A percentile compares a stretch with the other conserved stretches of the same genome.
Conservation (phyloP, 306 rosid genomes). For the Glycine latifolia region DNA sequence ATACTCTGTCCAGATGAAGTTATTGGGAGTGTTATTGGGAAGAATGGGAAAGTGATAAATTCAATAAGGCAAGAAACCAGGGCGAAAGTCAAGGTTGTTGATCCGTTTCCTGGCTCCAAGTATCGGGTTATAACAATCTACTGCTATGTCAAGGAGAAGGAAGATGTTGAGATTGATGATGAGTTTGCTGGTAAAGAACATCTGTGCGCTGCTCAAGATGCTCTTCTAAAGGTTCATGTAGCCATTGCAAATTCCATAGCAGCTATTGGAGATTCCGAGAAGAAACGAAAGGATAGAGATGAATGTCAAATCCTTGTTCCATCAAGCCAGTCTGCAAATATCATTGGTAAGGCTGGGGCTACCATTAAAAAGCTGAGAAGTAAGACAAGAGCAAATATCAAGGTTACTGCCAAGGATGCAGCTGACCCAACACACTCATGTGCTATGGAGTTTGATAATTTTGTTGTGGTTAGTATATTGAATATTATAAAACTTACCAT, state of each 20-base stretch:
- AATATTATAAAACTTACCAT: conserved; percentile 2
- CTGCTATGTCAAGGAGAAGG: conserved; percentile 81
- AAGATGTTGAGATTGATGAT: conserved; percentile 78
- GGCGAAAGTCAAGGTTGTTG: conserved; percentile 93
- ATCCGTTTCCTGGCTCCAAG: conserved; percentile 92
- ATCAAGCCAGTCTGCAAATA: conserved; percentile 92
- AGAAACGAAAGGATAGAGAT: conserved; percentile 68
- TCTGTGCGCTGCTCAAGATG: conserved; percentile 95
- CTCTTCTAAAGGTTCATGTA: conserved; percentile 83
- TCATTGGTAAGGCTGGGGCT: conserved; percentile 92
- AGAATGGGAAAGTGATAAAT: conserved; percentile 92
- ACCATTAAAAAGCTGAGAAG: conserved; percentile 86
- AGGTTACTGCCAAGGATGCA: conserved; percentile 76
- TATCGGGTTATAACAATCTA: conserved; percentile 83
- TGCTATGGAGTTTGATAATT: conserved; percentile 95
- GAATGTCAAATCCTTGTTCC: conserved; percentile 96
- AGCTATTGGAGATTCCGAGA: conserved; percentile 69
- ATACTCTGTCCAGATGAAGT: conserved; percentile 89
- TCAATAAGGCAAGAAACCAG: conserved; percentile 88
- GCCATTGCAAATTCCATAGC: conserved; percentile 76
- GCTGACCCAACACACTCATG: conserved; percentile 86
- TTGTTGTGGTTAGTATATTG: conserved; percentile 69
- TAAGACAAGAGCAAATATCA: conserved; percentile 84
- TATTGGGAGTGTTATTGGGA: conserved; percentile 97
- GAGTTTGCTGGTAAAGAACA: conserved; percentile 73